Base-by-base conservation (phyloP, 495 filamentous ascomycete species). In the Xylaria palmicola region DNA sequence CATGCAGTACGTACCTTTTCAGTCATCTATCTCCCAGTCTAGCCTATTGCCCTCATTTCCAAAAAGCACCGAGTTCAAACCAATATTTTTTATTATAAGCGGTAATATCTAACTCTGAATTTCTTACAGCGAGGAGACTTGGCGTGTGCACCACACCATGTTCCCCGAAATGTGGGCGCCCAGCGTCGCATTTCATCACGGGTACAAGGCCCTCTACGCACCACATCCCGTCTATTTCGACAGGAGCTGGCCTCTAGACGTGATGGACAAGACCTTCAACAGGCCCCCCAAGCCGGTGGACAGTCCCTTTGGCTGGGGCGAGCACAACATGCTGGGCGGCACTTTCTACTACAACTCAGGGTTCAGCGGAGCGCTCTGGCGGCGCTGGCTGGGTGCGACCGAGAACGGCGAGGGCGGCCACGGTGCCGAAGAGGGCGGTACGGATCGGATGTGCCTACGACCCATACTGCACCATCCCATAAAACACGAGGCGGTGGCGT, bases 101-200 rank as follows among this genome's bases (percentile, higher is more conserved):
- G 2, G 8, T 8, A 9, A 10, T 29, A 20, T 32, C 48, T 51
- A 13, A 51, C 29, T 4, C 22, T 1, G n/a, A n/a, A 19, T 34
- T 17, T 34, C 1, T 34, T 22, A 24, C 8, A 51, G 48, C 71
- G 76, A 81, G 43, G 91, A 94, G 64, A 92, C 87, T n/a, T 79
- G 75, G 10, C 77, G 86, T 47, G 77, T 83, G 44, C 86, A 84
- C 13, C 90, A 91, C 72, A 86, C 83, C 59, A 90, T 91, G 83
- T 94, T 92, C 72, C 87, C 88, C 0, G 91, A 96, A 68, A 93
- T 93, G 90, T 93, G 87, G 87, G 86, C 90, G 1, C 86, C 87
- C 7, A 86, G 84, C 3, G 77, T 82, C 15, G 89, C 90, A 2
- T 78, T 95, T 3, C 91, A 95, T 63, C 90, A 94, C 65, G 91